These are phyloP conservation scores for Fusarium musae DNA, from an alignment of 2,329 filamentous ascomycete genomes.

Conservation along the genomic window DNA sequence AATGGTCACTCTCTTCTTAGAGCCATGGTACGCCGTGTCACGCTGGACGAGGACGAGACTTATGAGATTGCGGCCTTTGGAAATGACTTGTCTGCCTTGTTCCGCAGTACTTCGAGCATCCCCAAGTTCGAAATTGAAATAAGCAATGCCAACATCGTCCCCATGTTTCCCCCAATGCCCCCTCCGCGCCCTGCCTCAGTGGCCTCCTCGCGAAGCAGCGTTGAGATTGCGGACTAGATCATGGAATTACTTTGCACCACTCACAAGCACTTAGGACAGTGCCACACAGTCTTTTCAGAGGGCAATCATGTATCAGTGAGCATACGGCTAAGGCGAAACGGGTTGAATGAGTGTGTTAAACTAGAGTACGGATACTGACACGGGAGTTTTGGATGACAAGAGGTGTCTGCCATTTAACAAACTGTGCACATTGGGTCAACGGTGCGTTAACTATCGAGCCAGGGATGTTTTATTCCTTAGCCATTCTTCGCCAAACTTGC, in stretches of 20 bases:
- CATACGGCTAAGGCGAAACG: constrained; percentile 3
- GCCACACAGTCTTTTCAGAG: neutral
- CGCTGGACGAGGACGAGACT: constrained; percentile 31
- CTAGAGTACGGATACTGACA: neutral
- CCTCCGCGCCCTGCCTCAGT: constrained; percentile 28
- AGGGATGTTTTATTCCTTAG: neutral
- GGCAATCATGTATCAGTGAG: neutral
- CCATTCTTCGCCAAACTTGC: neutral
- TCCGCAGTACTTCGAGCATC: constrained; percentile 26
- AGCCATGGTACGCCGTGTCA: constrained; percentile 39
- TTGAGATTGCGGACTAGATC: constrained; percentile 17
- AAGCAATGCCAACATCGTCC: neutral
- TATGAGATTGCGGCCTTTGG: constrained; percentile 43
- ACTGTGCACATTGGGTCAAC: neutral
- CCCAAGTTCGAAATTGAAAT: constrained; percentile 42
- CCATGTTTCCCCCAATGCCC: constrained; percentile 20
- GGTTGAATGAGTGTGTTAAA: neutral
- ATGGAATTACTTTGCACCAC: neutral
- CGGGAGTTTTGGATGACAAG: constrained; percentile 7
- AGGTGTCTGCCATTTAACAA: neutral
- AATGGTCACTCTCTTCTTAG: constrained; percentile 1
- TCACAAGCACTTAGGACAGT: neutral
- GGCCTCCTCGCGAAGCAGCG: constrained; percentile 24
- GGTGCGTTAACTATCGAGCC: neutral
- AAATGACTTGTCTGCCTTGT: constrained; percentile 43